phyloP scores from a whole-genome alignment of 257 asterid species.

The Solanum sparsipilum region DNA sequence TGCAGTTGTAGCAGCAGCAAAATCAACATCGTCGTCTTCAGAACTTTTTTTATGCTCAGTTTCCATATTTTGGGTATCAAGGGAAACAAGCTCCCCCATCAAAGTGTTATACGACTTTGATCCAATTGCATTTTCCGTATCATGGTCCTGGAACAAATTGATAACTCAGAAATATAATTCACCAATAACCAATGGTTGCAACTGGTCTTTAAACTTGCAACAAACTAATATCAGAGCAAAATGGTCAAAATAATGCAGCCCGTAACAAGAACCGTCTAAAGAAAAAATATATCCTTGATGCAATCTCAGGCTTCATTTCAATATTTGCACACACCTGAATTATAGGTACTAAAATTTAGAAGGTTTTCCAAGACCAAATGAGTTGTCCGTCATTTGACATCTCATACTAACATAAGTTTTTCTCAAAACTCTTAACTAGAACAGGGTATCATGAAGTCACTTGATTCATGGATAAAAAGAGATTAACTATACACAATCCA shows the following conservation, averaged over 20 bases:
- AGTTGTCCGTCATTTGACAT: not conserved
- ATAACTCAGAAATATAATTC: not conserved
- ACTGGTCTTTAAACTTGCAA: not conserved
- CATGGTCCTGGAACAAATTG: conserved; percentile 43
- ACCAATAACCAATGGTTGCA: not conserved
- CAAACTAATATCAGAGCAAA: not conserved
- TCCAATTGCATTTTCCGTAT: conserved; percentile 74
- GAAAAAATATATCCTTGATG: not conserved
- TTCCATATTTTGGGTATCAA: conserved; percentile 47
- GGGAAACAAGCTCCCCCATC: conserved; percentile 84
- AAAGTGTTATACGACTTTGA: conserved; percentile 81
- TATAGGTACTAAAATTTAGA: not conserved
- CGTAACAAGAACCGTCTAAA: not conserved
- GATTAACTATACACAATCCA: not conserved
- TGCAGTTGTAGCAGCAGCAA: conserved; percentile 95
- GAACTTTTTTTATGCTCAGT: conserved; percentile 24
- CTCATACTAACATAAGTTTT: not conserved
- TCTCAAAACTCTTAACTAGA: not conserved
- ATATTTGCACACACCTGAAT: not conserved
- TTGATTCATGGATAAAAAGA: not conserved
- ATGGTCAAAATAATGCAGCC: not conserved
- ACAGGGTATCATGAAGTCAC: not conserved
- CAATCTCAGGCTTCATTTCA: not conserved
- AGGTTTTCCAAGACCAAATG: not conserved
- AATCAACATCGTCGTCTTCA: conserved; percentile 77